Percentiles rank a stretch among this genome's conserved stretches.
Evolutionary conservation across 176 grass and related monocot species (phyloP).

Genomic region (Ensete glaucum): DNA sequence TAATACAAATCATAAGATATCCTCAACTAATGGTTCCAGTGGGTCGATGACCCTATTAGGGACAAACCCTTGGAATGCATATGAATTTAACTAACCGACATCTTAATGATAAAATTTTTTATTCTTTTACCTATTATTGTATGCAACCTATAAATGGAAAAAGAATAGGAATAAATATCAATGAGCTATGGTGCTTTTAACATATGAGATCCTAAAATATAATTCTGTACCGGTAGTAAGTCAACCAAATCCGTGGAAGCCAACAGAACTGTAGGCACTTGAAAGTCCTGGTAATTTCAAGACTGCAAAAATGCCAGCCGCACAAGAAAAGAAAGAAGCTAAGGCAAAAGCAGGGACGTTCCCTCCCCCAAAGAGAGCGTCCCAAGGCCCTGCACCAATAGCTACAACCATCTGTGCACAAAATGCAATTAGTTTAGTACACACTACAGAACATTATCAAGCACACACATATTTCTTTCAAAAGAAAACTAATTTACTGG

Average conservation of each 20-base stretch:
- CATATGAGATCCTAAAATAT: neutral
- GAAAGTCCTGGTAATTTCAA: slow-evolving; percentile 66
- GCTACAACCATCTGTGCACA: slow-evolving; percentile 71
- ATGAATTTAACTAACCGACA: neutral
- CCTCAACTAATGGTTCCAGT: neutral
- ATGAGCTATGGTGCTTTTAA: neutral
- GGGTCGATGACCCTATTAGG: neutral
- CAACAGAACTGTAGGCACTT: slow-evolving; percentile 60
- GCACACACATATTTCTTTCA: neutral
- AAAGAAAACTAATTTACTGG: neutral
- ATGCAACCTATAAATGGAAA: neutral
- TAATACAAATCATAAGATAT: neutral
- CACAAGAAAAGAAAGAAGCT: slow-evolving; percentile 62
- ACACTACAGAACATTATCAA: neutral
- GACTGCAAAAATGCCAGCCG: slow-evolving; percentile 65
- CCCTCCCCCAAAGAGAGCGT: slow-evolving; percentile 82
- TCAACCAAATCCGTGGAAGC: slow-evolving; percentile 88
- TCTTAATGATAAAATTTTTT: neutral
- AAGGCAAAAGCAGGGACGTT: slow-evolving; percentile 84
- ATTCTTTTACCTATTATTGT: neutral
- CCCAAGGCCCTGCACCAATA: slow-evolving; percentile 90
- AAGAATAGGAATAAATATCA: slow-evolving; percentile 17
- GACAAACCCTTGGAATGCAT: neutral
- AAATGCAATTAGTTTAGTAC: neutral
- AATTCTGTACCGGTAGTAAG: neutral